Base-by-base conservation (phyloP, 208 protist genomes). In the Wallacemonas sp. region DNA sequence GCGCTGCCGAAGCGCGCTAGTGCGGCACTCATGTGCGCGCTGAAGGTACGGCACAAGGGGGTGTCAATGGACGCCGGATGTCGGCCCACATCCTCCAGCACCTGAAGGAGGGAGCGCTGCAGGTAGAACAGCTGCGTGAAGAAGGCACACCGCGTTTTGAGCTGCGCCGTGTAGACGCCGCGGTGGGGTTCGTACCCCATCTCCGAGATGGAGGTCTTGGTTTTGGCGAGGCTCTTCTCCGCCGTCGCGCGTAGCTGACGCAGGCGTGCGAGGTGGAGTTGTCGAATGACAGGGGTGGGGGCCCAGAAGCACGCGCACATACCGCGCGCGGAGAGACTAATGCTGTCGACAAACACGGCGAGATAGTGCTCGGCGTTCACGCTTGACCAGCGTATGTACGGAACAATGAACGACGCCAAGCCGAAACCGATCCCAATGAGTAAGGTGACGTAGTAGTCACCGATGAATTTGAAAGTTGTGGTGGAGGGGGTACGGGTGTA, bases 301-400 rank as follows among this genome's bases (percentile, higher is more conserved):
- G 78, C 74, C 86, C 89, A 95, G 66, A 93, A 89, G 76, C 84
- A 85, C 54, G 66, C 72, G 66, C 85, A 92, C 41, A 71, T 70
- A 15, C 86, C 85, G 37, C 87, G 89, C 58, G 91, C 79, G 45
- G 76, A 84, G 27, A 95, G 85, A 61, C 84, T 90, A 38, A 95
- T 58, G n/a, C 81, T 71, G 68, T 92, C 85, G 9, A 82, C 89
- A 58, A 83, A 66, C 42, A 87, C 72, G 41, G 68, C 62, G 30
- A 91, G 67, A 68, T 92, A 90, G 63, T 79, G 77, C 59, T 79
- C 73, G 50, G 89, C 78, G 33, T 84, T 72, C 50, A 91, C 86
- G 68, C 82, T 89, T 2, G 89, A 92, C 86, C 89, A 95, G 39
- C 84, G 83, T 48, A 92, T 91, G 66, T 78, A 91, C 17, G 89